These are phyloP conservation scores for Phlebiopsis flavidoalba DNA, from an alignment of 768 basidiomycete species.

Conservation along the genomic window DNA sequence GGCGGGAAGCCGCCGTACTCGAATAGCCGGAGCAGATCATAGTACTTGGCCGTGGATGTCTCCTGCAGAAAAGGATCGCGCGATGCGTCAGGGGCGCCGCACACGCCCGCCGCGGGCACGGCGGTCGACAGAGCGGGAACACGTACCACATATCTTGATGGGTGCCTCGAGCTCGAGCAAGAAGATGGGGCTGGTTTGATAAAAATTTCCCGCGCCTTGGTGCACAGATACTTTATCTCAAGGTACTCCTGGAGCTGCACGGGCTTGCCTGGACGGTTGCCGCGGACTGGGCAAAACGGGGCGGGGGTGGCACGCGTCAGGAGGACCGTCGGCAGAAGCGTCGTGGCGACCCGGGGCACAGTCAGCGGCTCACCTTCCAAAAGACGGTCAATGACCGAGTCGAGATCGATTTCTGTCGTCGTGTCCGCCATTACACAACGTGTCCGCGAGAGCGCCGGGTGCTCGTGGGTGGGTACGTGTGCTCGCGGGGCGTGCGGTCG, in stretches of 20 bases:
- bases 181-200: slow-evolving; percentile 98
- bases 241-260: slow-evolving; percentile 97
- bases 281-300: slow-evolving; percentile 64
- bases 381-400: slow-evolving; percentile 98
- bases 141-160: slow-evolving; percentile 98
- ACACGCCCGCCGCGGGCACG: background rate
- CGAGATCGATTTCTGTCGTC: slow-evolving; percentile 93
- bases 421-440: slow-evolving; percentile 61
- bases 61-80: slow-evolving; percentile 43
- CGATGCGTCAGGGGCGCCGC: background rate
- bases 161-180: slow-evolving; percentile 96
- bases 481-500: slow-evolving; percentile 16
- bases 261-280: slow-evolving; percentile 97
- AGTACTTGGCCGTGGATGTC: slow-evolving; percentile 99
- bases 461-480: slow-evolving; percentile 21
- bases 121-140: slow-evolving; percentile 6
- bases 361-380: slow-evolving; percentile 90
- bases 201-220: slow-evolving; percentile 98
- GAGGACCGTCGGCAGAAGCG: slow-evolving; percentile 1
- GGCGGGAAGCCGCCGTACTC: slow-evolving; percentile 99
- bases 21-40: slow-evolving; percentile 95
- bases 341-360: slow-evolving; percentile 8
- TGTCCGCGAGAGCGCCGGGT: slow-evolving; percentile 10
- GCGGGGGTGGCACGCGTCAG: slow-evolving; percentile 5
- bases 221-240: slow-evolving; percentile 99